Percentiles rank a stretch among this genome's conserved stretches.
Evolutionary conservation across 768 basidiomycete genomes (phyloP).

Genomic region (Mrakia gelida): DNA sequence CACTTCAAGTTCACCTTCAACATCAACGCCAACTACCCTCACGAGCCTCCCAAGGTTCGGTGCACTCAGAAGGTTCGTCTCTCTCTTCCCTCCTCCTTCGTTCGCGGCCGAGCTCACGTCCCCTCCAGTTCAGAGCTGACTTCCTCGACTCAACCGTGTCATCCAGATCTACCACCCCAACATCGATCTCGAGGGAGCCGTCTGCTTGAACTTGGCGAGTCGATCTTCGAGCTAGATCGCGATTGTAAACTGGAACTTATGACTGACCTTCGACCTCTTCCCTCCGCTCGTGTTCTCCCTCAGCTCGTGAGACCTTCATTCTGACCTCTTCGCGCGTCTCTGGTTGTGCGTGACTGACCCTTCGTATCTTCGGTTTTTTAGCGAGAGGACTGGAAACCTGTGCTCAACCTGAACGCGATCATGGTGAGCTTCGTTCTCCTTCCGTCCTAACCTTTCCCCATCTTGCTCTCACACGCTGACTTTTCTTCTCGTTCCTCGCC

Average conservation of each 20-base stretch:
- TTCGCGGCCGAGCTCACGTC: not conserved
- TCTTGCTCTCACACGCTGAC: not conserved
- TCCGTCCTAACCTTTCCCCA: not conserved
- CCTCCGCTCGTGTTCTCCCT: not conserved
- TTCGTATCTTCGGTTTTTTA: conserved; percentile 43
- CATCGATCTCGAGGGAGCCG: conserved; percentile 95
- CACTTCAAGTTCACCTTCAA: conserved; percentile 87
- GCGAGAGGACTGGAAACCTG: conserved; percentile 99
- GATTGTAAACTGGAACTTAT: not conserved
- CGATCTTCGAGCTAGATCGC: not conserved
- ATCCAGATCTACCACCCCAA: conserved; percentile 99
- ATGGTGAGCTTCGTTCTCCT: conserved; percentile 57
- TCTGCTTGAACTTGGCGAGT: conserved; percentile 59
- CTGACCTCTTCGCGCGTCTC: no score
- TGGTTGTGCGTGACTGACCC: not conserved
- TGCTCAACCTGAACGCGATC: conserved; percentile 92
- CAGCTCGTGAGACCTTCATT: conserved; percentile 16
- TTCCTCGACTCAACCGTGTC: not conserved
- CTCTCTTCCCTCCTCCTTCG: no score
- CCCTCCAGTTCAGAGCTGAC: not conserved
- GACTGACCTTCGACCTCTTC: not conserved
- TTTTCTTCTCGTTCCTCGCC: not conserved
- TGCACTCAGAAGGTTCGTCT: conserved; percentile 75
- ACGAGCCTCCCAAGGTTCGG: conserved; percentile 98
- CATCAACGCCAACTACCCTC: conserved; percentile 97